phyloP scores from a whole-genome alignment of 2,329 filamentous ascomycete genomes.

The Trichoderma sp. region DNA sequence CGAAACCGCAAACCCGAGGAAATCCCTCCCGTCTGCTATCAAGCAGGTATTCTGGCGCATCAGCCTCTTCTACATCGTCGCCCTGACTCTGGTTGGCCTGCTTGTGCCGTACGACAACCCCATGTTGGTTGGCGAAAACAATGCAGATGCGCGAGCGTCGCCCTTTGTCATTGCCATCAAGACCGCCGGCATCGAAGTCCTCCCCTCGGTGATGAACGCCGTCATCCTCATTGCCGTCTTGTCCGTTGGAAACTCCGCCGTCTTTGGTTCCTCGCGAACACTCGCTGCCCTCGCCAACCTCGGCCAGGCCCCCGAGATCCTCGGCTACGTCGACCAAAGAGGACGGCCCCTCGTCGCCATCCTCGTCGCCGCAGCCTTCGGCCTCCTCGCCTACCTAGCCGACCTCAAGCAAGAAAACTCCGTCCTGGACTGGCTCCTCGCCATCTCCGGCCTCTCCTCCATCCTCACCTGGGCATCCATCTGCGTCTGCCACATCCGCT shows the following conservation, averaged over 20 bases:
- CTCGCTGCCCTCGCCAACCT: conserved; percentile 88
- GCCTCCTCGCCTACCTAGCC: conserved; percentile 75
- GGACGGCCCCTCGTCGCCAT: conserved; percentile 80
- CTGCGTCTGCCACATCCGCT: conserved; percentile 89
- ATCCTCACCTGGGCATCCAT: conserved; percentile 83
- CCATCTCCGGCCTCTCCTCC: conserved; percentile 68
- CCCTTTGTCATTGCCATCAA: conserved; percentile 93
- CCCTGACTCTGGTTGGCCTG: conserved; percentile 76
- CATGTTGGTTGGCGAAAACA: conserved; percentile 60
- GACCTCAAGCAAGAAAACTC: conserved; percentile 58
- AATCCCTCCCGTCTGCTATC: conserved; percentile 80
- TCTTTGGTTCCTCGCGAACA: conserved; percentile 89
- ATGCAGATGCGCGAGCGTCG: conserved; percentile 71
- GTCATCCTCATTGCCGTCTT: conserved; percentile 89
- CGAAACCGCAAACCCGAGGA: conserved; percentile 74
- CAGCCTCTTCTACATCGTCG: conserved; percentile 83
- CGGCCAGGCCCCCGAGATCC: conserved; percentile 73
- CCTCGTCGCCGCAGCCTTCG: conserved; percentile 62
- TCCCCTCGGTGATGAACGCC: conserved; percentile 88
- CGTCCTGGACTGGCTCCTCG: conserved; percentile 75
- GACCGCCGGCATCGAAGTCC: conserved; percentile 75
- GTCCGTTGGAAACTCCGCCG: conserved; percentile 86
- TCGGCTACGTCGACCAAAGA: conserved; percentile 79
- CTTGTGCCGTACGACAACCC: conserved; percentile 73
- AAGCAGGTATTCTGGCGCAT: conserved; percentile 97